A percentile compares a stretch with the other conserved stretches of the same genome.
Conservation (phyloP, 495 filamentous ascomycete genomes). For the Terfezia boudieri region DNA sequence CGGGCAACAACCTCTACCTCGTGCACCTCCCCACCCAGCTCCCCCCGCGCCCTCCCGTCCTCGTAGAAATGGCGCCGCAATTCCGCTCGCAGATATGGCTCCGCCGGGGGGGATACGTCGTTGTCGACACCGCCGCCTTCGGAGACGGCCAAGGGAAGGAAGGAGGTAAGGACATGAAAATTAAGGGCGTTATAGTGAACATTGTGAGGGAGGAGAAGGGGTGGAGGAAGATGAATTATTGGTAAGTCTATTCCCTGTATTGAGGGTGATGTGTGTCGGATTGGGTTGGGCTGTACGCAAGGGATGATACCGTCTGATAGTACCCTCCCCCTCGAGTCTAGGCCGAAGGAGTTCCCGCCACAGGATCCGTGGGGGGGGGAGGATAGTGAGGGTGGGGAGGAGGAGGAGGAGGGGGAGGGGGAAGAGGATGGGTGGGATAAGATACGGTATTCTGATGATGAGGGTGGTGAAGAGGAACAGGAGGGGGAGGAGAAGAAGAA, state of each 20-base stretch:
- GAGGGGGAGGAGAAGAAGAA: neutral
- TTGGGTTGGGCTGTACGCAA: no score
- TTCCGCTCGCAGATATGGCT: conserved; percentile 88
- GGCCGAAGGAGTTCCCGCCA: no score
- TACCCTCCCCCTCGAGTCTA: no score
- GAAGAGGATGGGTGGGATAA: neutral
- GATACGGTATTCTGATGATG: conserved; percentile 13
- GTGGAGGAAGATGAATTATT: conserved; percentile 81
- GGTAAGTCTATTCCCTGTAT: conserved; percentile 30
- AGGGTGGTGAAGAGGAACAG: neutral
- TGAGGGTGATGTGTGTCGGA: no score
- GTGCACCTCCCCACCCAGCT: conserved; percentile 32
- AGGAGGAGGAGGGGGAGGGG: neutral
- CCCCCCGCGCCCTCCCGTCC: conserved; percentile 27
- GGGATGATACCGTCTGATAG: no score
- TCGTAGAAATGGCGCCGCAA: conserved; percentile 56
- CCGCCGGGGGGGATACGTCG: conserved; percentile 61
- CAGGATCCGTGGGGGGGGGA: no score
- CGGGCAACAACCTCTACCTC: conserved; percentile 71
- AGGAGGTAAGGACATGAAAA: conserved; percentile 31
- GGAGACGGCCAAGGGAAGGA: conserved; percentile 29
- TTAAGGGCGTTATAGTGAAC: conserved; percentile 77
- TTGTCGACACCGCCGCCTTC: conserved; percentile 47
- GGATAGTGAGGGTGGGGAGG: neutral
- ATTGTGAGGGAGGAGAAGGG: conserved; percentile 74